A percentile compares a stretch with the other conserved stretches of the same genome.
These are phyloP conservation scores for Tricladium varicosporioides DNA, from an alignment of 2,329 filamentous ascomycete species.

Conservation along the genomic window DNA sequence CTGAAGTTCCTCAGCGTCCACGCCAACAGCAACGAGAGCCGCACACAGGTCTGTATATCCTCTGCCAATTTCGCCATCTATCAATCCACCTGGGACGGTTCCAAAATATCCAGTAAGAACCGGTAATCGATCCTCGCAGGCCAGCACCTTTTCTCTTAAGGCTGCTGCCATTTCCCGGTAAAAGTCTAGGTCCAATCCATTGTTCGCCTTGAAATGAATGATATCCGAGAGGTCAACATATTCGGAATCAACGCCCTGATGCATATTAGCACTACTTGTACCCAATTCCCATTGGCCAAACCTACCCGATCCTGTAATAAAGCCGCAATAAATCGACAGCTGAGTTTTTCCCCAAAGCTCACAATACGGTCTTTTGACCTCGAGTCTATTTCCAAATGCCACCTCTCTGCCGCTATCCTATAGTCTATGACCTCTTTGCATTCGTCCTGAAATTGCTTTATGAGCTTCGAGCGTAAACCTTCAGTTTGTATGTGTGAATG, in stretches of 20 bases:
- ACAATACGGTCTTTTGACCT: conserved; percentile 84
- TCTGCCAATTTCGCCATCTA: conserved; percentile 85
- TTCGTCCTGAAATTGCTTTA: conserved; percentile 69
- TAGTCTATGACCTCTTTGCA: conserved; percentile 80
- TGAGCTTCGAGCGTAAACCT: conserved; percentile 56
- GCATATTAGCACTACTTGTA: background rate
- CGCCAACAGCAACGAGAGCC: conserved; percentile 83
- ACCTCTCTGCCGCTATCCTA: conserved; percentile 60
- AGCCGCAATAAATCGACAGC: conserved; percentile 86
- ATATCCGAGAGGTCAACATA: conserved; percentile 88
- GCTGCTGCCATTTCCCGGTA: conserved; percentile 63
- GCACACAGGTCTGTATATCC: conserved; percentile 97
- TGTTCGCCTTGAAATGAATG: conserved; percentile 62
- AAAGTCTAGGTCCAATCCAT: conserved; percentile 63
- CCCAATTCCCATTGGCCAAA: background rate
- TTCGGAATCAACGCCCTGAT: conserved; percentile 73
- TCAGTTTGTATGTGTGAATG: conserved; percentile 58
- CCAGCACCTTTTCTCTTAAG: conserved; percentile 62
- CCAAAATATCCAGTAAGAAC: conserved; percentile 95
- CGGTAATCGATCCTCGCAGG: conserved; percentile 67
- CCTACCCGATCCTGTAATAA: conserved; percentile 70
- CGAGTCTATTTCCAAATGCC: conserved; percentile 73
- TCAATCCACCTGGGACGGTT: conserved; percentile 82
- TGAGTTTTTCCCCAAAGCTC: conserved; percentile 93
- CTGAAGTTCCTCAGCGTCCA: conserved; percentile 85